phyloP scores from a whole-genome alignment of 371 early-diverging fungal species.

The Mucor piriformis region DNA sequence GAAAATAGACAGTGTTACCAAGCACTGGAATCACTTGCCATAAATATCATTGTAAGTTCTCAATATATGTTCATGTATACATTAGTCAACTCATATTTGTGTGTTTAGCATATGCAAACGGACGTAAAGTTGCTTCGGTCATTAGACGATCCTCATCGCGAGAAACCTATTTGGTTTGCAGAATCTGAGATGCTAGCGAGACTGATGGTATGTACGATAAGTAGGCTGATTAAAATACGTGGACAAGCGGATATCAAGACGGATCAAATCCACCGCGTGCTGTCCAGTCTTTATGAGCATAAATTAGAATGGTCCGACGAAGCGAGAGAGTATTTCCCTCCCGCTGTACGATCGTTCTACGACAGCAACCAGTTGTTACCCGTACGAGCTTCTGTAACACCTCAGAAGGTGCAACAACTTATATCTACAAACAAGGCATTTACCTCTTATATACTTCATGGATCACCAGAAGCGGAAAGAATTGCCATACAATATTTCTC shows the following conservation, averaged over 20 bases:
- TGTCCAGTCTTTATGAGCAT: constrained; percentile 56
- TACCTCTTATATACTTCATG: constrained; percentile 39
- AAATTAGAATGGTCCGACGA: constrained; percentile 63
- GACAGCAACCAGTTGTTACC: constrained; percentile 25
- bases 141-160: constrained; percentile 62
- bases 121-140: constrained; percentile 64
- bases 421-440: constrained; percentile 36
- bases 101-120: constrained; percentile 62
- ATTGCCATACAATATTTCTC: constrained; percentile 55
- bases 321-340: constrained; percentile 58
- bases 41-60: constrained; percentile 56
- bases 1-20: constrained; percentile 69
- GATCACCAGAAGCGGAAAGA: constrained; percentile 38
- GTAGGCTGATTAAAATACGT: constrained; percentile 63
- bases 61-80: background rate
- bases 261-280: constrained; percentile 57
- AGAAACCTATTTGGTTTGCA: constrained; percentile 66
- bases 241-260: constrained; percentile 65
- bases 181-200: constrained; percentile 71
- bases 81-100: too few relatives aligned
- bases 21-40: constrained; percentile 65
- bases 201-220: constrained; percentile 58
- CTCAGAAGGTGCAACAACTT: constrained; percentile 33
- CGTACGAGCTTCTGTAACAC: constrained; percentile 37
- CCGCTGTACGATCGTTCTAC: constrained; percentile 57